Evolutionary conservation across 2,329 filamentous ascomycete species (phyloP), one percentile per base, ranked within the genome.

Genomic region (Nothophaeocryptopus gaeumannii): DNA sequence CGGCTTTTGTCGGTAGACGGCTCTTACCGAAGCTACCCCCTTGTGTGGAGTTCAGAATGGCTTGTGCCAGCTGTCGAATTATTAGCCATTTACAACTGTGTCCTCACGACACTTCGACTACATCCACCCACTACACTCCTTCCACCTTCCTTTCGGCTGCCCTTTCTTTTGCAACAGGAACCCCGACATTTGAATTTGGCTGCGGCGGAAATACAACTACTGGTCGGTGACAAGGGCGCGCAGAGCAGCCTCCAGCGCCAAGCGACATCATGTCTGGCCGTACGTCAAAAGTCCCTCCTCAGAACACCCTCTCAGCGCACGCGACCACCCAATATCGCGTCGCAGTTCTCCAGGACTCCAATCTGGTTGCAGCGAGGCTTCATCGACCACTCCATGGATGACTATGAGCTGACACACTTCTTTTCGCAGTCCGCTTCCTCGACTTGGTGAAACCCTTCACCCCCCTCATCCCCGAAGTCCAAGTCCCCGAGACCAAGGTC

Each of bases 371-470:
- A 26, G 20, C 20, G 20, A 26, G 20, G 7, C 20, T 7, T 26
- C 20, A 26, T 7, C 3, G 20, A 26, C 20, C 20, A 26, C 20
- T 26, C 20, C 3, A 26, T 26, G 20, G 20, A 26, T 26, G 31
- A 45, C 31, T 3, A n/a, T 34, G 20, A 32, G 38, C 57, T 63
- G 42, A 63, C 58, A 39, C 8, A 10, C 29, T 12, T 15, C 51
- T 53, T 48, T 39, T 57, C 56, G 20, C 62, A 97, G 92, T 99
- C 77, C 91, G 93, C 74, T 99, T 99, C 73, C 92, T 99, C 79
- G 93, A 99, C 78, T 83, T 97, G 74, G 93, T 99, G 79, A 99
- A 99, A 79, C 93, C 93, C 71, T 99, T 99, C 74, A 89, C 95
- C 81, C 92, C 93, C 79, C 90, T 97, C 83, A 88, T 99, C 74